Base-by-base conservation (phyloP, 1,284 basidiomycete genomes). In the Clitocybe nebularis region DNA sequence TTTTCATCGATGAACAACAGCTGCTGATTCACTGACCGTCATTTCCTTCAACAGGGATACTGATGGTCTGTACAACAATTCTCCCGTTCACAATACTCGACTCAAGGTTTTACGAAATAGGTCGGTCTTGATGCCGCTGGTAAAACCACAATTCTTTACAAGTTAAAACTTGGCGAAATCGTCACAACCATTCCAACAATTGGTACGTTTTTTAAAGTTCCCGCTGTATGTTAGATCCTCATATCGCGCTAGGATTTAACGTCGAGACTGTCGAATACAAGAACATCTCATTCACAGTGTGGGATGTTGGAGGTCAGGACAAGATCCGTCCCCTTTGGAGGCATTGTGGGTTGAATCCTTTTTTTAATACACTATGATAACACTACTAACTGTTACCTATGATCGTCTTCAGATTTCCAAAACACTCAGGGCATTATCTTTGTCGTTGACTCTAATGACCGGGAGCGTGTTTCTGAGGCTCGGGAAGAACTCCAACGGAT, bases 371-470 rank as follows among this genome's bases (percentile, higher is more conserved):
- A 16, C 13, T 32, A 17, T 32, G 3, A 9, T 17, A 16, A 32
- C 29, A 17, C n/a, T n/a, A n/a, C n/a, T n/a, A n/a, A n/a, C n/a
- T 45, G 36, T 52, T 47, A 41, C 39, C 43, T 33, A 45, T 34
- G 43, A 51, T 14, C 21, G 36, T 41, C 29, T 46, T 21, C 54
- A 96, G 95, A 99, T 77, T 99, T 97, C 92, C 96, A 99, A 74
- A 99, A 99, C 79, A 99, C 96, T 36, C 96, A 99, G 74, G 96
- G 95, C 56, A 98, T 99, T 74, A 99, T 99, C 66, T 99, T 99
- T 68, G 96, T 99, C 45, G 94, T 99, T 53, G 96, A 99, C 71
- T 99, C 96, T 44, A 99, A 99, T 71, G 96, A 99, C 77, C 79
- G 96, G 71, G 96, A 99, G 72, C 95, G 96, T 89, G 90, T 99